Evolutionary conservation across 257 asterid species (phyloP).

Genomic region (Perilla frutescens): DNA sequence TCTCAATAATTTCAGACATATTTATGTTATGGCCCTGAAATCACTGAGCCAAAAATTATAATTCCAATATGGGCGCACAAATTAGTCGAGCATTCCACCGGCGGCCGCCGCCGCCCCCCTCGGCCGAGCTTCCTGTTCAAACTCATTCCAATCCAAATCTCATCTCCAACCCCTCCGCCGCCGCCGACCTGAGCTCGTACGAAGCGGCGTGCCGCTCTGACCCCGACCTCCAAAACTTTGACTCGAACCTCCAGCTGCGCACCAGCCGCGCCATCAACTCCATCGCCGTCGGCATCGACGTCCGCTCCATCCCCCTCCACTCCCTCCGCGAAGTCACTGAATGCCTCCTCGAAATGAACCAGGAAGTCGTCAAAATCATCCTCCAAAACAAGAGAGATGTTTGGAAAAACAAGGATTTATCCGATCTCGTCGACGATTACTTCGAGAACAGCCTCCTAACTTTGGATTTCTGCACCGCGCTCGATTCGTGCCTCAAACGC

Average conservation of each 20-base stretch:
- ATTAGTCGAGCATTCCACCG: conserved; percentile 44
- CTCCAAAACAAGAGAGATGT: conserved; percentile 60
- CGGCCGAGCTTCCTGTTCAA: conserved; percentile 21
- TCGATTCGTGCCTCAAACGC: conserved; percentile 62
- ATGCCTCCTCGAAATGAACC: conserved; percentile 70
- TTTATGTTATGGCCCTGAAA: neutral
- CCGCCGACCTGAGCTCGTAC: conserved; percentile 62
- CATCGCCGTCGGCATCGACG: conserved; percentile 61
- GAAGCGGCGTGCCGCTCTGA: conserved; percentile 77
- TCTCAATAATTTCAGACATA: neutral
- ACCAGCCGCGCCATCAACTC: conserved; percentile 72
- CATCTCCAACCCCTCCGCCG: conserved; percentile 32
- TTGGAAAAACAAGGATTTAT: conserved; percentile 68
- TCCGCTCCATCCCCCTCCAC: conserved; percentile 65
- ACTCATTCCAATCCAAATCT: conserved; percentile 33
- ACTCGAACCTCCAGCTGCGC: conserved; percentile 60
- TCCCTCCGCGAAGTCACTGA: conserved; percentile 79
- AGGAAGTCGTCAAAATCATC: conserved; percentile 67
- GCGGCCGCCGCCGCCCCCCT: conserved; percentile 24
- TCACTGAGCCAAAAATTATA: neutral
- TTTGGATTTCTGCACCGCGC: conserved; percentile 71
- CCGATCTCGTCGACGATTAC: conserved; percentile 77
- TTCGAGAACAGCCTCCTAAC: conserved; percentile 70
- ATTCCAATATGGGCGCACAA: conserved; percentile 53
- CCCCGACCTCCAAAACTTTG: conserved; percentile 67